Base-by-base conservation (phyloP, 2,329 filamentous ascomycete species). In the Dactylellina drechsleri region DNA sequence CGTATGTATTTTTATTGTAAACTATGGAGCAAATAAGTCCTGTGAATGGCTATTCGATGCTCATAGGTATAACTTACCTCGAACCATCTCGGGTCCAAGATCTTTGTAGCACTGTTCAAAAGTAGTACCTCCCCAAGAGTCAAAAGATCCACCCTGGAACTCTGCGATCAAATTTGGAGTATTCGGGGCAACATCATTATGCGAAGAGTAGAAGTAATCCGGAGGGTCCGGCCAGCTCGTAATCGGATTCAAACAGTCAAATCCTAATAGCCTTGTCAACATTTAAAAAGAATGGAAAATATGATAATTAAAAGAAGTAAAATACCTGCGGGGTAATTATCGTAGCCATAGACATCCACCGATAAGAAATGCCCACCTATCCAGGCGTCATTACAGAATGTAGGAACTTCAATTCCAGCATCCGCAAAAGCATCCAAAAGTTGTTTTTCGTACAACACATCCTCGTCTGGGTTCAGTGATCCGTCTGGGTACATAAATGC, bases 1-100 rank as follows among this genome's bases (percentile, higher is more conserved):
- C 87, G 61, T 89, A 87, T 60, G 88, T 85, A 77, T 92, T 92
- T 84, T 93, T 94, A 81, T 92, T 91, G 79, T 93, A 92, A 0
- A 95, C 64, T 64, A 57, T 31, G 23, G 13, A 26, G n/a, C 6
- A 15, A 23, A 13, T 43, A n/a, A 53, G 43, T 28, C 15, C 6
- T 10, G 5, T 10, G 18, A 1, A 47, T 31, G 7, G 31, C 43
- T n/a, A 28, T 0, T 54, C 10, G 4, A 23, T 6, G 20, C 26
- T 8, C 13, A 31, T 23, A 28, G 15, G 16, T 49, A 20, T 49
- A 20, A 8, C 16, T 41, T 65, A 72, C 67, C 89, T 15, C 91
- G 84, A 75, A 91, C 88, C 76, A 92, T 92, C 77, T 93, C 90
- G n/a, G 89, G 84, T 76, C 91, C 90, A 2, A 91, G 83, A 2